Evolutionary conservation across 331 rosid species (phyloP).

Genomic region (Quercus tomentella): DNA sequence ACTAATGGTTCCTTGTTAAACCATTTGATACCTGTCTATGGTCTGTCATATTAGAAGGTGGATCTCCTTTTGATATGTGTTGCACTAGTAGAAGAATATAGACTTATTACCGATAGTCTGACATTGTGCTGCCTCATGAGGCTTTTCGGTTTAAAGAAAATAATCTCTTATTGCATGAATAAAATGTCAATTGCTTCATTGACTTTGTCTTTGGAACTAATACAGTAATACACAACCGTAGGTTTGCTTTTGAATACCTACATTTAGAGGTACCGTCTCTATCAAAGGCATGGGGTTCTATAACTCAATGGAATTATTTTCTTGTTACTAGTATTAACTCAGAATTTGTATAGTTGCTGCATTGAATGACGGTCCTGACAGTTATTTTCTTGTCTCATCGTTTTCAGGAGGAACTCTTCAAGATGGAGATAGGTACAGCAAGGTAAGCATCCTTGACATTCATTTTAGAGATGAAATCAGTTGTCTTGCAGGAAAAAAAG

Average conservation of each 20-base stretch:
- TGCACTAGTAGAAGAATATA: not conserved
- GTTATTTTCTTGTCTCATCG: not conserved
- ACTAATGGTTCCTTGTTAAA: not conserved
- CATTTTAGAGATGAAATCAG: not conserved
- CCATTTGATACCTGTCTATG: not conserved
- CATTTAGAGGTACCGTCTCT: not conserved
- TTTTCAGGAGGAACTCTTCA: conserved; percentile 30
- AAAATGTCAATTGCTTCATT: not conserved
- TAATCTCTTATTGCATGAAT: not conserved
- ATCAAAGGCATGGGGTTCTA: not conserved
- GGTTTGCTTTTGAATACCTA: not conserved
- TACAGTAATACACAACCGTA: not conserved
- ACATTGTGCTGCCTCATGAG: not conserved
- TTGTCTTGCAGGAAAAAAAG: not conserved
- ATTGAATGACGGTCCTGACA: not conserved
- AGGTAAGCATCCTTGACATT: conserved; percentile 36
- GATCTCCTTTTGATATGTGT: not conserved
- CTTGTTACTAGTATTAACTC: not conserved
- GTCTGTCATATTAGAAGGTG: not conserved
- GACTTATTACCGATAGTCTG: not conserved
- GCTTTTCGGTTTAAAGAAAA: not conserved
- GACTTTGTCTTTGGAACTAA: not conserved
- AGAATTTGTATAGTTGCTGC: conserved; percentile 2
- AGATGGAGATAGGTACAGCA: conserved; percentile 54
- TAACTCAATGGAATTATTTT: not conserved